A percentile compares a stretch with the other conserved stretches of the same genome.
Conservation (phyloP, 345 rosid genomes). For the Laguncularia racemosa region DNA sequence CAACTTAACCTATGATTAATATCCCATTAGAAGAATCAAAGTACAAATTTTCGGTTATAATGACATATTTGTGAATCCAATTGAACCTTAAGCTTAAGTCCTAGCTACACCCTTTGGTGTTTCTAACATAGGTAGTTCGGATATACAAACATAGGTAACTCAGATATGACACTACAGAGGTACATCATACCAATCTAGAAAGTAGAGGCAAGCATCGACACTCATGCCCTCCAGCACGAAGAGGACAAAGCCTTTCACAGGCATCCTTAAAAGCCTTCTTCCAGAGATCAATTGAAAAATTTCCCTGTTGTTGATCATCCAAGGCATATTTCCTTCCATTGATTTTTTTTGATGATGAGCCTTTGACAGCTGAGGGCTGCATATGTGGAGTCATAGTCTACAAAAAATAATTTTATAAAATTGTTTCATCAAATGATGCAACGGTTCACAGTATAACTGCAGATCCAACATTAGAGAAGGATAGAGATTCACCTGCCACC, state of each 20-base stretch:
- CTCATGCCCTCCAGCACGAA: conserved; percentile 73
- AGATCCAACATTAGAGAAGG: conserved; percentile 6
- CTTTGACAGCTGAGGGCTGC: conserved; percentile 64
- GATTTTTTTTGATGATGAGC: conserved; percentile 48
- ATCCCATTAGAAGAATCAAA: too few species aligned
- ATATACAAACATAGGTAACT: background rate
- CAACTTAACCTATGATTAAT: too few species aligned
- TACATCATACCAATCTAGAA: conserved; percentile 57
- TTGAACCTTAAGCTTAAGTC: too few species aligned
- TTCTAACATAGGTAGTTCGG: background rate
- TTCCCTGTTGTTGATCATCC: conserved; percentile 57
- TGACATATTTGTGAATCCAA: too few species aligned
- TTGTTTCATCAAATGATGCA: conserved; percentile 3
- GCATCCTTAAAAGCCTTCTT: conserved; percentile 86
- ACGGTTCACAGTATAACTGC: background rate
- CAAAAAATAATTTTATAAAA: conserved; percentile 10
- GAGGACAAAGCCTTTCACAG: conserved; percentile 86
- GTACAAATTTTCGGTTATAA: too few species aligned
- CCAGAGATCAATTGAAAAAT: conserved; percentile 76
- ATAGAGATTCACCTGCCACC: conserved; percentile 79
- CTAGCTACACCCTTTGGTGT: too few species aligned
- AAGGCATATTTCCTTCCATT: conserved; percentile 42
- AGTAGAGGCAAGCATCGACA: conserved; percentile 85
- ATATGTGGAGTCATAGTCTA: conserved; percentile 88
- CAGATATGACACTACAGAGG: conserved; percentile 4